These are phyloP conservation scores for Malus asiatica DNA, from an alignment of 306 rosid species.

Conservation along the genomic window DNA sequence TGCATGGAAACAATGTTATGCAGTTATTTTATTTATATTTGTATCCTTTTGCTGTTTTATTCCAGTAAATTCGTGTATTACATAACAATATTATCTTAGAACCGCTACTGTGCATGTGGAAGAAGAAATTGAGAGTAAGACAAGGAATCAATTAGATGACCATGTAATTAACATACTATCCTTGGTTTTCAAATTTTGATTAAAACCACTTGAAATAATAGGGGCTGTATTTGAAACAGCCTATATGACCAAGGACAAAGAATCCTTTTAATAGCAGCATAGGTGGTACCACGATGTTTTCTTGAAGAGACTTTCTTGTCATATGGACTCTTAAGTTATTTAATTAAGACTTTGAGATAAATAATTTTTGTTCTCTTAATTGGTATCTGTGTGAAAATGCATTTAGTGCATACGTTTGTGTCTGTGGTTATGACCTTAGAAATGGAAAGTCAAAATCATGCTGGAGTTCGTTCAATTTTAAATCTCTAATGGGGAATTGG, in stretches of 20 bases:
- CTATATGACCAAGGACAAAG: background rate
- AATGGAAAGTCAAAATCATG: background rate
- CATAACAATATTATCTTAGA: background rate
- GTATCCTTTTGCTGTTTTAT: background rate
- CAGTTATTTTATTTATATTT: background rate
- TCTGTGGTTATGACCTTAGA: background rate
- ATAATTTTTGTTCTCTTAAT: background rate
- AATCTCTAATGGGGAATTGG: background rate
- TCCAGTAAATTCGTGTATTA: background rate
- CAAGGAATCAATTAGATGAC: background rate
- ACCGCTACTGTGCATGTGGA: background rate
- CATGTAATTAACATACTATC: background rate
- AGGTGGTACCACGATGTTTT: background rate
- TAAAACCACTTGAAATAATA: background rate
- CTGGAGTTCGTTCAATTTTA: background rate
- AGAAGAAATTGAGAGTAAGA: background rate
- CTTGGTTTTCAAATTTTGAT: background rate
- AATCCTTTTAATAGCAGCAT: no score
- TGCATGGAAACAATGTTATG: slow-evolving; percentile 1
- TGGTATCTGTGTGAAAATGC: background rate
- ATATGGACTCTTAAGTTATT: background rate
- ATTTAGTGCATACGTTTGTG: background rate
- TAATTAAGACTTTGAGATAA: background rate
- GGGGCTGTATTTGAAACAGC: background rate
- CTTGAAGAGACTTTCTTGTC: background rate